Percentiles rank a stretch among this genome's conserved stretches.
phyloP scores from a whole-genome alignment of 169 alveolate genomes.

The Babesia divergens region DNA sequence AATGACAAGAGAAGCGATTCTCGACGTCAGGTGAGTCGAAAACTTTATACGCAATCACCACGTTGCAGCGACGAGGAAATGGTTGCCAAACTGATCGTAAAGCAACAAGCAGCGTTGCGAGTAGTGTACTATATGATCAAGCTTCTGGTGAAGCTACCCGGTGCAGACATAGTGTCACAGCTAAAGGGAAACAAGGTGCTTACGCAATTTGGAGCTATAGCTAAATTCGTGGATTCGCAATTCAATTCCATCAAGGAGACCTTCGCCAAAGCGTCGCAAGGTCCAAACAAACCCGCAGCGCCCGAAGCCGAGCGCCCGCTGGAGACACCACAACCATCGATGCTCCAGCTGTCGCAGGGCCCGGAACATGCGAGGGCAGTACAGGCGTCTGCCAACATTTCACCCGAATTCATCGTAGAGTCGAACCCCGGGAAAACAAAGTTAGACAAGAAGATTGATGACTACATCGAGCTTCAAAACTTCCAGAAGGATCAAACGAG shows the following conservation, averaged over 20 bases:
- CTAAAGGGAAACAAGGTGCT: not conserved
- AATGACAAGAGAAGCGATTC: constrained; percentile 5
- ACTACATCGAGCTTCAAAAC: not conserved
- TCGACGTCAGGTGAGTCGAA: constrained; percentile 1
- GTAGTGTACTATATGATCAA: constrained; percentile 27
- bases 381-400: no score
- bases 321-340: not conserved
- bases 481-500: constrained; percentile 2
- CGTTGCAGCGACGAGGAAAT: constrained; percentile 34
- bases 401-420: not conserved
- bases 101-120: constrained; percentile 50
- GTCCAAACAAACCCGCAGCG: no score
- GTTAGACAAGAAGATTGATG: not conserved
- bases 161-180: not conserved
- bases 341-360: not conserved
- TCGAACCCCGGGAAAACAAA: not conserved
- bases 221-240: not conserved
- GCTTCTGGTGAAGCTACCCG: constrained; percentile 25
- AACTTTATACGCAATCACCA: no score
- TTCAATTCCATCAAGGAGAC: not conserved
- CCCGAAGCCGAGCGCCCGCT: not conserved
- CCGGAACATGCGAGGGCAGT: no score
- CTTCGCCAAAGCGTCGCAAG: no score
- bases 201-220: not conserved
- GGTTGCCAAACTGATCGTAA: constrained; percentile 39